Evolutionary conservation across 2,329 filamentous ascomycete species (phyloP).

Genomic region (Ascochyta pisi): DNA sequence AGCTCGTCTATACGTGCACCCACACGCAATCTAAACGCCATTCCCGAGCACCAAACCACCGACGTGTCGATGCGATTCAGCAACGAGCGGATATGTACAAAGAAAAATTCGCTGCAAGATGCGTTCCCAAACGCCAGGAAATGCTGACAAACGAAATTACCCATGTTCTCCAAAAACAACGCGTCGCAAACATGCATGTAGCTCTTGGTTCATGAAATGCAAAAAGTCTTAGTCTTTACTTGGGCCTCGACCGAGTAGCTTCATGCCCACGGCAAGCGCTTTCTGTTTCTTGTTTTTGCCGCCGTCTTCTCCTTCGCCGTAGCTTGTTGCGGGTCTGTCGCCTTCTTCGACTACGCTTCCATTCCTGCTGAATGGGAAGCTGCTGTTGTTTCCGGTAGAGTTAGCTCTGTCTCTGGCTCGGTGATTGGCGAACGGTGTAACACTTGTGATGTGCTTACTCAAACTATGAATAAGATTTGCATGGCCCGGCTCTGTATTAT

Average conservation of each 20-base stretch:
- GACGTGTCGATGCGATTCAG: no score
- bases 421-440: conserved; percentile 37
- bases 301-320: conserved; percentile 1
- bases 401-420: conserved; percentile 22
- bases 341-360: conserved; percentile 6
- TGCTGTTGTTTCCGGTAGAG: conserved; percentile 11
- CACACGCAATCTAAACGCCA: no score
- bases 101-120: no score
- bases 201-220: no score
- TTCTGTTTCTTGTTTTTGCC: conserved; percentile 16
- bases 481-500: conserved; percentile 46
- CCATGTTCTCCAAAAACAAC: no score
- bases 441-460: conserved; percentile 42
- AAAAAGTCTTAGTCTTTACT: neutral
- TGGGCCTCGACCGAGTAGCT: conserved; percentile 6
- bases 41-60: no score
- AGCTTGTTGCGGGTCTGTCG: conserved; percentile 2
- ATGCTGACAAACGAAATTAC: no score
- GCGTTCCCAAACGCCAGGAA: no score
- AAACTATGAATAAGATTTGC: conserved; percentile 44
- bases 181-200: no score
- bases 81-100: no score
- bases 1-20: no score
- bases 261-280: conserved; percentile 10
- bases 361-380: conserved; percentile 5